Percentiles rank a stretch among this genome's conserved stretches.
These are phyloP conservation scores for Monilinia polystroma DNA, from an alignment of 2,329 filamentous ascomycete species.

Conservation along the genomic window DNA sequence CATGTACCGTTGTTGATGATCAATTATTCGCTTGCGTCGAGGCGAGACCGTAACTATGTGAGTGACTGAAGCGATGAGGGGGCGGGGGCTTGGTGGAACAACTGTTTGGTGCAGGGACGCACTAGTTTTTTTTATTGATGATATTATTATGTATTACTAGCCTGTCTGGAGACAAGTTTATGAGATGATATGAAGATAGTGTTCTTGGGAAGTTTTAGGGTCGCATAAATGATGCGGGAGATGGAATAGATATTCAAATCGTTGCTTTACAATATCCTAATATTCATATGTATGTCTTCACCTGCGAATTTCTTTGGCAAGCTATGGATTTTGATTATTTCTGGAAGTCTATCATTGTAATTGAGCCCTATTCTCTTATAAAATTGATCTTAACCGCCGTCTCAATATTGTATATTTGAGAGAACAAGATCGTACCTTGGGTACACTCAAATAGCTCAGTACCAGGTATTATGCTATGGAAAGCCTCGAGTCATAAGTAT, in stretches of 20 bases:
- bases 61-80: too few species aligned
- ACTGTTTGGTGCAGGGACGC: too few species aligned
- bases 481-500: too few species aligned
- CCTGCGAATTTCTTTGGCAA: not conserved
- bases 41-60: too few species aligned
- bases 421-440: too few species aligned
- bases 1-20: too few species aligned
- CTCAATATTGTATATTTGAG: rapidly evolving
- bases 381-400: rapidly evolving
- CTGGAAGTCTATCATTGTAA: not conserved
- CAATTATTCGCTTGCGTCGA: too few species aligned
- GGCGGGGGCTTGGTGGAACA: not conserved
- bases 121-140: not conserved
- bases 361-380: not conserved
- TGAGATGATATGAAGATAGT: not conserved
- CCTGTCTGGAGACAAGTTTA: too few species aligned
- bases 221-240: not conserved
- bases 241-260: not conserved
- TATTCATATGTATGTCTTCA: too few species aligned
- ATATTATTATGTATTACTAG: not conserved
- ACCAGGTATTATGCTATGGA: too few species aligned
- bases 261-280: not conserved
- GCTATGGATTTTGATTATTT: not conserved
- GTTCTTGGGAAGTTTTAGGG: not conserved
- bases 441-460: too few species aligned